These are phyloP conservation scores for Scleromitrula shiraiana DNA, from an alignment of 2,329 filamentous ascomycete genomes.

Conservation along the genomic window DNA sequence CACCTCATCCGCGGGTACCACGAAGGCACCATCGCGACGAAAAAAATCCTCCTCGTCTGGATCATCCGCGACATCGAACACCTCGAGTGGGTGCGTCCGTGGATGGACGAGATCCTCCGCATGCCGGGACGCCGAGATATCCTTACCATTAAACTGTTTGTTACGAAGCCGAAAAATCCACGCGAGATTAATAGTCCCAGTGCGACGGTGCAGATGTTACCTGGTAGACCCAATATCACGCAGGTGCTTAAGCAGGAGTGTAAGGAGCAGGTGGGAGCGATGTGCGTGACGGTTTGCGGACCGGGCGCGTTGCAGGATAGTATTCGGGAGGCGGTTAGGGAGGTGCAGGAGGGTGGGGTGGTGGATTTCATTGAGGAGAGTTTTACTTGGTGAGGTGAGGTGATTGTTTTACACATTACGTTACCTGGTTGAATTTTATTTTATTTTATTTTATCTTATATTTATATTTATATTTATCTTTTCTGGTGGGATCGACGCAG, in stretches of 20 bases:
- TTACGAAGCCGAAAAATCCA: conserved; percentile 79
- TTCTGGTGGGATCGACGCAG: too few relatives aligned
- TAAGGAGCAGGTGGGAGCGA: conserved; percentile 73
- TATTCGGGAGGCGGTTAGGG: conserved; percentile 59
- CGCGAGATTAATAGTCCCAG: conserved; percentile 66
- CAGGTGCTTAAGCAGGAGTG: conserved; percentile 77
- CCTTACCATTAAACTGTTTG: conserved; percentile 79
- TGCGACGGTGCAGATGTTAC: conserved; percentile 81
- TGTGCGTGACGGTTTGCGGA: conserved; percentile 77
- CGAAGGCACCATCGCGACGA: conserved; percentile 66
- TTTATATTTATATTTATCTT: too few relatives aligned
- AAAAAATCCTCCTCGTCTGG: conserved; percentile 81
- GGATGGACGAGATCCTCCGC: conserved; percentile 66
- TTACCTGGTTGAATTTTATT: too few relatives aligned
- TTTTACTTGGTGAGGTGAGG: conserved; percentile 44
- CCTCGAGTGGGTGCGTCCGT: conserved; percentile 87
- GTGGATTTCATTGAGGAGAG: conserved; percentile 73
- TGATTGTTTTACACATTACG: neutral
- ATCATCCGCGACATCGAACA: conserved; percentile 84
- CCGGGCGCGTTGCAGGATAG: conserved; percentile 69
- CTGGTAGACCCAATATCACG: conserved; percentile 76
- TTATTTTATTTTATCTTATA: too few relatives aligned
- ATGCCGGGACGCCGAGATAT: conserved; percentile 77
- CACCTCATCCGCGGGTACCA: conserved; percentile 65
- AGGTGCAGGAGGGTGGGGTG: conserved; percentile 51